These are phyloP conservation scores for Aspergillus aculeatus DNA, from an alignment of 2,329 filamentous ascomycete genomes.

Conservation along the genomic window DNA sequence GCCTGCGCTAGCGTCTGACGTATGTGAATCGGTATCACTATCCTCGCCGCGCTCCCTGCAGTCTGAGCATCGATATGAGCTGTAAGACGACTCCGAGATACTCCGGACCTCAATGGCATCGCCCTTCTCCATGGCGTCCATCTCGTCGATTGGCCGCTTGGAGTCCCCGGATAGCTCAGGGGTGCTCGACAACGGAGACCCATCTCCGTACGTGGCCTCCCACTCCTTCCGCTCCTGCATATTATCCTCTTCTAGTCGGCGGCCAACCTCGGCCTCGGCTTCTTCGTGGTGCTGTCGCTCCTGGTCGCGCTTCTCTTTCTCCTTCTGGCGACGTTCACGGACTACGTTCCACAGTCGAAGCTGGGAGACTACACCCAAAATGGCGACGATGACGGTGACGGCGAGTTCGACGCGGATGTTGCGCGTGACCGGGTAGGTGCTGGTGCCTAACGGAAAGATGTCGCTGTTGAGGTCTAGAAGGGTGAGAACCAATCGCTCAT, in stretches of 20 bases:
- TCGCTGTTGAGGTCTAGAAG: constrained; percentile 66
- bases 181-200: constrained; percentile 26
- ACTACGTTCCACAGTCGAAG: constrained; percentile 82
- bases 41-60: constrained; percentile 15
- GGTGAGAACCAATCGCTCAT: too few relatives aligned
- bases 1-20: constrained; percentile 4
- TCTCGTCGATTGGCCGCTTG: constrained; percentile 12
- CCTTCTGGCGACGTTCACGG: constrained; percentile 51
- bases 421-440: constrained; percentile 80
- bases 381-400: constrained; percentile 68
- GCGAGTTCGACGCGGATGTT: constrained; percentile 85
- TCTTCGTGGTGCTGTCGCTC: constrained; percentile 57
- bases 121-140: constrained; percentile 22
- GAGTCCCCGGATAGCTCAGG: constrained; percentile 26
- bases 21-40: constrained; percentile 14
- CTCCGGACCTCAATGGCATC: constrained; percentile 25
- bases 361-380: constrained; percentile 79
- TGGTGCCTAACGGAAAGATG: constrained; percentile 73
- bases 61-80: constrained; percentile 23
- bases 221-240: constrained; percentile 56
- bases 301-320: constrained; percentile 47
- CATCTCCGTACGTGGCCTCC: constrained; percentile 73
- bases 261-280: constrained; percentile 70
- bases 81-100: constrained; percentile 18
- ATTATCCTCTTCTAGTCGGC: constrained; percentile 52